These are phyloP conservation scores for Talaromyces pinophilus DNA, from an alignment of 2,329 filamentous ascomycete genomes.

Conservation along the genomic window DNA sequence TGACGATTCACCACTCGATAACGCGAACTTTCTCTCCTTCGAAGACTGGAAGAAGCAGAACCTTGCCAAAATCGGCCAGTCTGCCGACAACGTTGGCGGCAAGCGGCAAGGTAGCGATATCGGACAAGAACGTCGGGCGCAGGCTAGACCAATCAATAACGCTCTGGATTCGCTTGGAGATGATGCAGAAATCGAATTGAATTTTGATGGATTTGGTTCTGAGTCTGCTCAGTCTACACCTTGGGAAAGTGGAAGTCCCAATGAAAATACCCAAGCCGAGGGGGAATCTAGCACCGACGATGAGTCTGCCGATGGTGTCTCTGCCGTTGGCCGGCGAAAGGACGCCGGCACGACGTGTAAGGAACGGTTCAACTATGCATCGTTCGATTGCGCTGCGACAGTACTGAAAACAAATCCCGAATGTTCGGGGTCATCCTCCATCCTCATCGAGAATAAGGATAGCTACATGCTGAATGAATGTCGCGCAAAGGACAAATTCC, in stretches of 20 bases:
- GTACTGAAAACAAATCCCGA: constrained; percentile 85
- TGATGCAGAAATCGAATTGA: constrained; percentile 79
- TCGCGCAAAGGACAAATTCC: constrained; percentile 80
- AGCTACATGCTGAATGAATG: constrained; percentile 97
- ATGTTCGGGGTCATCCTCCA: constrained; percentile 82
- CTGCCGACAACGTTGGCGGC: constrained; percentile 65
- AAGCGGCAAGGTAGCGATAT: constrained; percentile 53
- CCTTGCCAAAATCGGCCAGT: constrained; percentile 80
- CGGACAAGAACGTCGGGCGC: constrained; percentile 55
- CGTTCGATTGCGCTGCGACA: constrained; percentile 93
- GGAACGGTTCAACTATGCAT: constrained; percentile 95
- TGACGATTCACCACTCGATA: constrained; percentile 68
- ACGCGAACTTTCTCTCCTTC: constrained; percentile 88
- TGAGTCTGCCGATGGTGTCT: constrained; percentile 45
- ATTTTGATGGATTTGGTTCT: constrained; percentile 64
- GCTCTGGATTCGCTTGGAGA: constrained; percentile 80
- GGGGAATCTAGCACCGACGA: constrained; percentile 23
- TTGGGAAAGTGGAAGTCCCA: constrained; percentile 35
- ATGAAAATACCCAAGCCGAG: constrained; percentile 30
- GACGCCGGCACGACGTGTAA: constrained; percentile 98
- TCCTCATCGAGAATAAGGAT: constrained; percentile 95
- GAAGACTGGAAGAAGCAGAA: constrained; percentile 98
- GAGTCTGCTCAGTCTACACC: constrained; percentile 38
- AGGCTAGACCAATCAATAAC: constrained; percentile 59
- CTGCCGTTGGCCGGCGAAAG: constrained; percentile 66